These are phyloP conservation scores for Neonectria punicea DNA, from an alignment of 2,329 filamentous ascomycete genomes.

Conservation along the genomic window DNA sequence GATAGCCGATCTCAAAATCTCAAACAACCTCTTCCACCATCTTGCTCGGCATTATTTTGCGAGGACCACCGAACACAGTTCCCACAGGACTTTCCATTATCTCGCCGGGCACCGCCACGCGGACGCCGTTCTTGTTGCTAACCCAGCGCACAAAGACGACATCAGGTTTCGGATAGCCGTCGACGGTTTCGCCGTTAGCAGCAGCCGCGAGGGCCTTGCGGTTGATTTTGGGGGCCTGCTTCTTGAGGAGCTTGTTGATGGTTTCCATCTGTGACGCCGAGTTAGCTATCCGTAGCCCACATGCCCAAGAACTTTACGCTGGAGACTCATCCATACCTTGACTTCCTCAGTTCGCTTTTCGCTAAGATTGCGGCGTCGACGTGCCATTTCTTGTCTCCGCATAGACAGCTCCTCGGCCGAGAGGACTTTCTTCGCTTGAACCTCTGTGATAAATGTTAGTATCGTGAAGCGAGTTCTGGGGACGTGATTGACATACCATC, in stretches of 20 bases:
- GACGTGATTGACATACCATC: constrained; percentile 58
- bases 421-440: constrained; percentile 71
- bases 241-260: constrained; percentile 89
- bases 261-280: constrained; percentile 77
- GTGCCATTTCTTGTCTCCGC: constrained; percentile 71
- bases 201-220: constrained; percentile 55
- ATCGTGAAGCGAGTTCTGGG: not conserved
- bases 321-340: constrained; percentile 56
- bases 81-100: constrained; percentile 73
- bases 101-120: constrained; percentile 73
- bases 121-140: constrained; percentile 71
- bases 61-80: constrained; percentile 60
- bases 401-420: constrained; percentile 71
- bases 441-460: constrained; percentile 56
- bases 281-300: constrained; percentile 5
- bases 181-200: constrained; percentile 56
- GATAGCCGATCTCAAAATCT: not conserved
- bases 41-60: constrained; percentile 53
- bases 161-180: constrained; percentile 61
- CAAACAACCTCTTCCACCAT: constrained; percentile 66
- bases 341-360: constrained; percentile 73
- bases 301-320: constrained; percentile 11
- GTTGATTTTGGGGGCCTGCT: constrained; percentile 81
- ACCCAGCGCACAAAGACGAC: constrained; percentile 77
- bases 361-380: constrained; percentile 69